phyloP scores from a whole-genome alignment of 495 filamentous ascomycete genomes.

The Tirmania nivea region DNA sequence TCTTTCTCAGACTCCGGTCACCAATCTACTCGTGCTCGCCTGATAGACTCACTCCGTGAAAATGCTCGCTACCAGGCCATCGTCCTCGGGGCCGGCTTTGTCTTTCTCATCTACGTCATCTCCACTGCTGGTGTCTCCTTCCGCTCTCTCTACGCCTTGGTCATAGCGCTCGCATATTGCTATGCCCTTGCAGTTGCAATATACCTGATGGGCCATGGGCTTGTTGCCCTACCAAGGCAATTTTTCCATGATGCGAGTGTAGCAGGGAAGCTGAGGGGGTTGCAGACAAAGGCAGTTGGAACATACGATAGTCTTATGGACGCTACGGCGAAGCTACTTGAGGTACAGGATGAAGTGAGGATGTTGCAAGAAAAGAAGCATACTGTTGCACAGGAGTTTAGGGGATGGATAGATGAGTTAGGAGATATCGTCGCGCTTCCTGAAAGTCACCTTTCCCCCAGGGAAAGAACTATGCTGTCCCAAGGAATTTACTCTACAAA shows the following conservation, averaged over 20 bases:
- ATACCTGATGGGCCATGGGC: constrained; percentile 89
- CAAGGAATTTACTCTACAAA: constrained; percentile 10
- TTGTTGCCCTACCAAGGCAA: constrained; percentile 71
- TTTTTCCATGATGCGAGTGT: constrained; percentile 56
- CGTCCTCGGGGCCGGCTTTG: constrained; percentile 42
- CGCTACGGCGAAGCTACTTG: constrained; percentile 56
- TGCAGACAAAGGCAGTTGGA: constrained; percentile 60
- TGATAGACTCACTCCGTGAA: constrained; percentile 60
- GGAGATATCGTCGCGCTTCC: constrained; percentile 49
- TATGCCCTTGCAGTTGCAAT: constrained; percentile 83
- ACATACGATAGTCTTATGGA: constrained; percentile 76
- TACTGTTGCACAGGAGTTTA: constrained; percentile 57
- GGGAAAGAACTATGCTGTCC: constrained; percentile 20
- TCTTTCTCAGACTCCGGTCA: constrained; percentile 89
- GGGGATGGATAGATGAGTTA: constrained; percentile 86
- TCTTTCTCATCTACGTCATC: constrained; percentile 69
- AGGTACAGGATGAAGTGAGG: constrained; percentile 54
- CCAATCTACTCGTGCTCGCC: constrained; percentile 55
- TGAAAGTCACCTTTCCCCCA: constrained; percentile 32
- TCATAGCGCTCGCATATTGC: constrained; percentile 85
- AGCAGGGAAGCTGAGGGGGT: constrained; percentile 42
- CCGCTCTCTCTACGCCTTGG: constrained; percentile 46
- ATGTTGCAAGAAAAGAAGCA: constrained; percentile 62
- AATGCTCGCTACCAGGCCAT: constrained; percentile 79
- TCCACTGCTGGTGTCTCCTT: constrained; percentile 50